Evolutionary conservation across 2,329 filamentous ascomycete species (phyloP).

Genomic region (Karstenula rhodostoma): DNA sequence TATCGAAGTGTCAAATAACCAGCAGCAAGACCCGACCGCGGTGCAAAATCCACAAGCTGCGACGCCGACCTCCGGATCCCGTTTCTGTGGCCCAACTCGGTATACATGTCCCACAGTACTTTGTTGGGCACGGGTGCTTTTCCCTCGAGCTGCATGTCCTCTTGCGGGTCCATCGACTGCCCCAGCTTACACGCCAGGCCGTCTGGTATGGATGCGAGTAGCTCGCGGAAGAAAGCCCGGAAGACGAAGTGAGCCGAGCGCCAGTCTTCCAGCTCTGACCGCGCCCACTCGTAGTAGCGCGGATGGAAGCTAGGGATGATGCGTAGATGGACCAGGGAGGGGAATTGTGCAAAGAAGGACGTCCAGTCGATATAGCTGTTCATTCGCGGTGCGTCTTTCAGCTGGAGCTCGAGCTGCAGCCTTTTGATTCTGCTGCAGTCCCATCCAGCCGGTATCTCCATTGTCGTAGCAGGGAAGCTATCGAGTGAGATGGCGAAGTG

Average conservation of each 20-base stretch:
- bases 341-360: conserved; percentile 33
- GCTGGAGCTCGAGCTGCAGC: conserved; percentile 37
- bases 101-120: conserved; percentile 34
- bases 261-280: conserved; percentile 34
- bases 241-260: conserved; percentile 33
- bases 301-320: conserved; percentile 39
- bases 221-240: conserved; percentile 40
- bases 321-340: conserved; percentile 30
- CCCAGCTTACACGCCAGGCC: conserved; percentile 32
- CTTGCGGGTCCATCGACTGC: conserved; percentile 13
- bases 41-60: conserved; percentile 12
- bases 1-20: not conserved
- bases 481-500: conserved; percentile 40
- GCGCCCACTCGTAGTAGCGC: conserved; percentile 41
- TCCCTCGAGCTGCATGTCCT: conserved; percentile 29
- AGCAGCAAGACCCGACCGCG: not conserved
- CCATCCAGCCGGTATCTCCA: conserved; percentile 39
- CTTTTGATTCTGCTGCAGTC: conserved; percentile 31
- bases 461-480: conserved; percentile 29
- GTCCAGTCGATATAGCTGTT: conserved; percentile 43
- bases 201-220: conserved; percentile 31
- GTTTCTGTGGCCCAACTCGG: conserved; percentile 25
- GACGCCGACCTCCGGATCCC: conserved; percentile 7
- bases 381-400: conserved; percentile 44
- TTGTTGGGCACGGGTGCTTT: conserved; percentile 18